Evolutionary conservation across 441 rosid genomes (phyloP).

Genomic region (Populus hybrid): DNA sequence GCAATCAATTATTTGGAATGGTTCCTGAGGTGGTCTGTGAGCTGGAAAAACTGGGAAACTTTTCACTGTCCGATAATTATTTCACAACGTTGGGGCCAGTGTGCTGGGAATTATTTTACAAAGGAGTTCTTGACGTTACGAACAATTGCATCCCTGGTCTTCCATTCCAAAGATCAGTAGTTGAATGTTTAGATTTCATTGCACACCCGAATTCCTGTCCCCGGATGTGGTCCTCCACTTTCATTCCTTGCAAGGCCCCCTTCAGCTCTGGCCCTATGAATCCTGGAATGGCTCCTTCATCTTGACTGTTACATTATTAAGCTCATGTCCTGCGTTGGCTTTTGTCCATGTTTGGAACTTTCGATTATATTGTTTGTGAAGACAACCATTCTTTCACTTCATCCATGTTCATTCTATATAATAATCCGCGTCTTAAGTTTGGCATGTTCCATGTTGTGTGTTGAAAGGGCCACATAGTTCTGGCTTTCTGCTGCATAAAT

Average conservation of each 20-base stretch:
- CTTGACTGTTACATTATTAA: constrained; percentile 23
- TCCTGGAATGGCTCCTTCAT: constrained; percentile 55
- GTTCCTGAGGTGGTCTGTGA: constrained; percentile 65
- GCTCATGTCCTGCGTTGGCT: not conserved
- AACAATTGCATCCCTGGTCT: constrained; percentile 74
- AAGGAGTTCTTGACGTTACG: constrained; percentile 59
- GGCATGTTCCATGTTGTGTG: too few relatives aligned
- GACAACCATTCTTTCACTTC: too few relatives aligned
- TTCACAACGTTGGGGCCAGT: constrained; percentile 55
- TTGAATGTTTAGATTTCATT: constrained; percentile 58
- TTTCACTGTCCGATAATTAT: constrained; percentile 63
- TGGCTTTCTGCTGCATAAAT: too few relatives aligned
- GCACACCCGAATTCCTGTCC: constrained; percentile 53
- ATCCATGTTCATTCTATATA: too few relatives aligned
- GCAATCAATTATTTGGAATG: constrained; percentile 54
- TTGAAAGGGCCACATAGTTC: too few relatives aligned
- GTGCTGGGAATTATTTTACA: constrained; percentile 47
- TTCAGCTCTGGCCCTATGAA: constrained; percentile 15
- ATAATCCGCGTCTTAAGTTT: too few relatives aligned
- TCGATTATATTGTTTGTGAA: not conserved
- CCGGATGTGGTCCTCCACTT: constrained; percentile 46
- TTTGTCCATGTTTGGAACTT: not conserved
- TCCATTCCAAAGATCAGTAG: constrained; percentile 61
- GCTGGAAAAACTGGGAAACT: constrained; percentile 49
- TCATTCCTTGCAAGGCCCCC: constrained; percentile 48